These are phyloP conservation scores for Porodaedalea pini DNA, from an alignment of 1,284 basidiomycete species.

Conservation along the genomic window DNA sequence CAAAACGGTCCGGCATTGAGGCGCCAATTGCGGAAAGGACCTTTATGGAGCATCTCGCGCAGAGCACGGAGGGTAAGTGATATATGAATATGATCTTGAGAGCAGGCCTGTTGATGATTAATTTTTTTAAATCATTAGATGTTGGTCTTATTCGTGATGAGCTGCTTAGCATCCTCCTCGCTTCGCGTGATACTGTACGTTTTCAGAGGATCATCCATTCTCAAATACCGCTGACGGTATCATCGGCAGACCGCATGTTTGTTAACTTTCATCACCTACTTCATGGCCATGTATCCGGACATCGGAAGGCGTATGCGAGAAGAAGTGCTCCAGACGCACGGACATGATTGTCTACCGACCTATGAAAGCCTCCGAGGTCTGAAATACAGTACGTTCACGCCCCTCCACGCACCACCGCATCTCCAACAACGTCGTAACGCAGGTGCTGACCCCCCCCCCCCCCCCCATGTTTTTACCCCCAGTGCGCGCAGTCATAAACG, in stretches of 20 bases:
- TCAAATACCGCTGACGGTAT: not conserved
- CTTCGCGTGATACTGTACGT: constrained; percentile 68
- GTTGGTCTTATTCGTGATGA: constrained; percentile 61
- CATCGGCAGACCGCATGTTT: constrained; percentile 52
- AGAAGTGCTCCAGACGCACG: constrained; percentile 57
- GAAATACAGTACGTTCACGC: constrained; percentile 55
- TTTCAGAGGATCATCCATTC: not conserved
- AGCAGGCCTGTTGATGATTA: not conserved
- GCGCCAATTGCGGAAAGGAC: constrained; percentile 49
- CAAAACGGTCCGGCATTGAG: constrained; percentile 36
- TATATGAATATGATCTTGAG: constrained; percentile 6
- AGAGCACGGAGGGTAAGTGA: constrained; percentile 55
- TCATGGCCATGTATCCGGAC: constrained; percentile 58
- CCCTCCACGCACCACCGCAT: not conserved
- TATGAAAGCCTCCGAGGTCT: constrained; percentile 52
- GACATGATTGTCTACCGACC: constrained; percentile 43
- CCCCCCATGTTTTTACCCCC: constrained; percentile 9
- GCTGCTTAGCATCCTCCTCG: constrained; percentile 68
- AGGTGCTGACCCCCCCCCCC: no score
- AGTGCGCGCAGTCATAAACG: constrained; percentile 73
- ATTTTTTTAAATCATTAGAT: constrained; percentile 35
- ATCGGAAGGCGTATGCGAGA: constrained; percentile 50
- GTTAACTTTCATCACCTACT: constrained; percentile 61
- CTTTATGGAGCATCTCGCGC: constrained; percentile 63
- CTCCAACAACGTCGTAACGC: no score